phyloP scores from a whole-genome alignment of 2,329 filamentous ascomycete species.

The Penicillium sp. region DNA sequence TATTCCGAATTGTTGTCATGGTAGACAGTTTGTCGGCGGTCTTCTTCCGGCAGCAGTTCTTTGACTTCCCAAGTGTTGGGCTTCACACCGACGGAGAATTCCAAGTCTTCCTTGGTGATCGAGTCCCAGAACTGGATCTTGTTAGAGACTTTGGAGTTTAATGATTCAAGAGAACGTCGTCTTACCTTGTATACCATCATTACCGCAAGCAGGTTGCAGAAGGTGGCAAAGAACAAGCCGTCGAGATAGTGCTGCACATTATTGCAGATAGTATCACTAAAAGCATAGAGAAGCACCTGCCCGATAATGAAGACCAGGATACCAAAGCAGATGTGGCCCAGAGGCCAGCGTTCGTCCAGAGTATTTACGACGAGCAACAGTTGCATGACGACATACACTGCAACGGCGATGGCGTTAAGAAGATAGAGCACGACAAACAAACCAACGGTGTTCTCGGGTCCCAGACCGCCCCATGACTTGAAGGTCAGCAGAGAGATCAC shows the following conservation, averaged over 20 bases:
- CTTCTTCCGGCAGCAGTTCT: constrained; percentile 81
- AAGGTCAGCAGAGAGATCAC: constrained; percentile 90
- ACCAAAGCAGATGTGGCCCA: constrained; percentile 89
- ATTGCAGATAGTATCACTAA: constrained; percentile 83
- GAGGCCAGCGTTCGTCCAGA: constrained; percentile 90
- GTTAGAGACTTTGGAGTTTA: constrained; percentile 30
- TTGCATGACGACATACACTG: constrained; percentile 86
- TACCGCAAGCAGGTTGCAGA: constrained; percentile 89
- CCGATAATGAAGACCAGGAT: constrained; percentile 89
- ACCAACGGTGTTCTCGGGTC: constrained; percentile 82
- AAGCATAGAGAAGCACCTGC: constrained; percentile 89
- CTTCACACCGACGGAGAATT: constrained; percentile 94
- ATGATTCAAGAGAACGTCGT: constrained; percentile 3
- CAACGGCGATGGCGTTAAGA: constrained; percentile 82
- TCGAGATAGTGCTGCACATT: constrained; percentile 90
- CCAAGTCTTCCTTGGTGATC: constrained; percentile 96
- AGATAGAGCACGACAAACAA: constrained; percentile 92
- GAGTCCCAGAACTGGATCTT: constrained; percentile 91
- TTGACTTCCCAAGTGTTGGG: constrained; percentile 99
- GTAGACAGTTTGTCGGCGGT: constrained; percentile 74
- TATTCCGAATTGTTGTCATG: constrained; percentile 58
- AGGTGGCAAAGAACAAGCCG: constrained; percentile 89
- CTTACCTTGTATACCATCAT: constrained; percentile 99
- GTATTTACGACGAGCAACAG: constrained; percentile 86
- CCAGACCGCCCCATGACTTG: constrained; percentile 84